Base-by-base conservation (phyloP, 2,329 filamentous ascomycete genomes). In the Aureobasidium sp. region DNA sequence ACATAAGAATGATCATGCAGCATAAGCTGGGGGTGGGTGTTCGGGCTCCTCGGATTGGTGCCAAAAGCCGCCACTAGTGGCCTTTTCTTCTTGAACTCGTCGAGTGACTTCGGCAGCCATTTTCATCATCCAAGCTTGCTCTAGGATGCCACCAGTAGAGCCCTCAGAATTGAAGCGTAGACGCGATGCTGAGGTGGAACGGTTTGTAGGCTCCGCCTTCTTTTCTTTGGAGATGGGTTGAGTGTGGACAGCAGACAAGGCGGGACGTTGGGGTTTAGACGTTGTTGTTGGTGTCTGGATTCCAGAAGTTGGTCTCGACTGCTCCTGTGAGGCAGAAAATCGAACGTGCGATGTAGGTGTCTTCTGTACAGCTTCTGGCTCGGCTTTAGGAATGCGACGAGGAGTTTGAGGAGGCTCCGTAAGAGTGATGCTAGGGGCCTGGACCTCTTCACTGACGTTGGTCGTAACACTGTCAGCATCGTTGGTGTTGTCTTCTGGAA, bases 101-200 rank as follows among this genome's bases (percentile, higher is more conserved):
- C 87, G 81, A 39, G 91, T 91, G 69, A 97, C 93, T 74, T 97
- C 94, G 66, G 87, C 87, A 5, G 93, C 92, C 84, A 99, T 94
- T 78, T 96, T 94, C 78, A 88, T 86, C 76, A 94, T 88, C 89
- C 90, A 94, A 2, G 89, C 90, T 73, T 91, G 87, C 72, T 91
- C 88, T 29, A 90, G 78, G 53, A 91, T 89, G 20, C 79, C 79
- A 15, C 79, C 77, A 17, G 70, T 70, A 44, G 55, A 61, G 52
- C 51, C 62, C 42, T 56, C 50, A 6, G 20, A 39, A 37, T 48
- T 37, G 26, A 27, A 59, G 51, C 56, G 59, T n/a, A 55, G 44
- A 13, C 53, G 61, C 3, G 44, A 47, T 1, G 61, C 26, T 12
- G 62, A 63, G 17, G 62, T 53, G 5, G 56, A 60, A 20, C 55